Conservation (phyloP, 2,329 filamentous ascomycete species). For the Monilinia fructicola region DNA sequence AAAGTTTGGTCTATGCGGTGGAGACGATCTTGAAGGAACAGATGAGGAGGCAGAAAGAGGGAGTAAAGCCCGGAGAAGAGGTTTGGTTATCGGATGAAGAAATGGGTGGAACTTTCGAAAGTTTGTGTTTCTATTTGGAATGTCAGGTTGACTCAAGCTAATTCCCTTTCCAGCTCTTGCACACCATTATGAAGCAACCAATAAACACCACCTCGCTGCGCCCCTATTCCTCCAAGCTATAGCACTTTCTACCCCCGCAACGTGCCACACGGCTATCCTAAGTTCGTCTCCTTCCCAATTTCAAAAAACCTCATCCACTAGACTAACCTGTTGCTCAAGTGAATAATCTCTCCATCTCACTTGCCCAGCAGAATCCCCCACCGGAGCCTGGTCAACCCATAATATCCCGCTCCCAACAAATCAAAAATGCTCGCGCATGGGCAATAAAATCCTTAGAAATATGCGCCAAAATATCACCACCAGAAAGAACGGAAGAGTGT, state of each 20-base stretch:
- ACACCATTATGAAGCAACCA: conserved; percentile 70
- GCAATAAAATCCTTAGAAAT: conserved; percentile 72
- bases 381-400: conserved; percentile 43
- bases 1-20: conserved; percentile 75
- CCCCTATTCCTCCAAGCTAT: conserved; percentile 86
- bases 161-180: conserved; percentile 59
- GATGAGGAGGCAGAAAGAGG: conserved; percentile 54
- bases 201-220: conserved; percentile 76
- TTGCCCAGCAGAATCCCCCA: conserved; percentile 54
- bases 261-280: conserved; percentile 77
- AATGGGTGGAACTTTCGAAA: conserved; percentile 71
- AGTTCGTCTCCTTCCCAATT: conserved; percentile 50
- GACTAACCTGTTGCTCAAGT: conserved; percentile 46
- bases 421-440: conserved; percentile 75
- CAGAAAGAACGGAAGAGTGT: conserved; percentile 73
- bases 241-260: conserved; percentile 59
- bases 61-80: conserved; percentile 68
- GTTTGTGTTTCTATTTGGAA: conserved; percentile 41
- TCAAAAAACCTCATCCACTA: conserved; percentile 12
- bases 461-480: conserved; percentile 62
- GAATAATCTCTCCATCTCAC: conserved; percentile 76
- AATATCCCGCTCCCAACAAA: conserved; percentile 58
- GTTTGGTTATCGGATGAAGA: conserved; percentile 70
- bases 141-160: conserved; percentile 27
- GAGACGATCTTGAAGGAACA: conserved; percentile 76